Evolutionary conservation across 352 stramenopile species (phyloP), one percentile per base, ranked within the genome.

Genomic region (Peronospora belbahrii): DNA sequence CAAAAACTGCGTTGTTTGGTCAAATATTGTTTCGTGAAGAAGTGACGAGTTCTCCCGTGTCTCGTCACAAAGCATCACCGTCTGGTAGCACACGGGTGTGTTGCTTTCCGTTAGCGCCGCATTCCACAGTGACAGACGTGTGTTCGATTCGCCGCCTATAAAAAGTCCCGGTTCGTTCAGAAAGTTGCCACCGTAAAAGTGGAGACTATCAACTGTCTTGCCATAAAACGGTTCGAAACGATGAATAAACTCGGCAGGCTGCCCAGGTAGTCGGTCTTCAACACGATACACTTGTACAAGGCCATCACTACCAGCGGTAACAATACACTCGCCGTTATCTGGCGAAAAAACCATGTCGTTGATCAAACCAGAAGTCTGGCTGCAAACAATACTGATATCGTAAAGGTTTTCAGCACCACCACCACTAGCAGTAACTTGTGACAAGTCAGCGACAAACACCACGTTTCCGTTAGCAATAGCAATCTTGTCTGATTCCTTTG

Each of bases 251-350:
- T 85, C 70, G 1, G 69, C 81, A 10, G 64, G 54, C 20, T 77
- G 70, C 14, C 77, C 79, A 41, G 67, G 58, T 19, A 56, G 49
- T 14, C 62, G 65, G 17, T 58, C 64, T 6, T 68, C 65, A 17
- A 88, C 59, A 38, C 70, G 69, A 59, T 90, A 92, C 6, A 92
- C 70, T 62, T 88, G 77, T 24, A 92, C 81, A 41, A 86, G 74
- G 0, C 80, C 80, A 59, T 92, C 80, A 19, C 59, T 80, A 2
- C 78, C 74, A 48, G 72, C 80, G 10, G 77, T 88, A 25, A 92
- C 42, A 20, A 92, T 52, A 39, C 48, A 67, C 20, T 67, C 64
- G 14, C 79, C 64, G 5, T 52, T 80, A 25, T 64, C 68, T 6
- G 66, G 64, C 6, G 77, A 82, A 47, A 92, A 89, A n/a, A 73